Conservation (phyloP, 768 basidiomycete species). For the Auricularia heimuer region DNA sequence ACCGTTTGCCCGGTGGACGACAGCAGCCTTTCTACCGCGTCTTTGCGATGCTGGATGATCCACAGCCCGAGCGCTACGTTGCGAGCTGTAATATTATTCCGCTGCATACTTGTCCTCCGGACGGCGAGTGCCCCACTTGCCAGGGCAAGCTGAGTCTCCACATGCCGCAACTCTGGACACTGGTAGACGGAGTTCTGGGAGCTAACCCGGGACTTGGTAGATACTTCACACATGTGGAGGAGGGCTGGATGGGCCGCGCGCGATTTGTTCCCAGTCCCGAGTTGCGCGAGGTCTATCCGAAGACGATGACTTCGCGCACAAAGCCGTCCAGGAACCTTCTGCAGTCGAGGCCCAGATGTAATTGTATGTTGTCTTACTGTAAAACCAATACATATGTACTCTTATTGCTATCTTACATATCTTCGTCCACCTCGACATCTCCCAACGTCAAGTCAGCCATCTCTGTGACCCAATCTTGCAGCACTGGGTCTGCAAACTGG, state of each 20-base stretch:
- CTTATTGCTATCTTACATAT: conserved; percentile 21
- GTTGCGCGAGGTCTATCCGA: conserved; percentile 33
- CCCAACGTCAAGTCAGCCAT: background rate
- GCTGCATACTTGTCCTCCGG: conserved; percentile 7
- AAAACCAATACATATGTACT: conserved; percentile 45
- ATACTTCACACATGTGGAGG: conserved; percentile 28
- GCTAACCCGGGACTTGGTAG: conserved; percentile 20
- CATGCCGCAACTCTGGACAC: conserved; percentile 11
- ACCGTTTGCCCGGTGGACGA: conserved; percentile 29
- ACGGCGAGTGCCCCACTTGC: conserved; percentile 20
- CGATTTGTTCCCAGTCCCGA: conserved; percentile 36
- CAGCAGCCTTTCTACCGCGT: conserved; percentile 43
- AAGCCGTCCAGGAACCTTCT: background rate
- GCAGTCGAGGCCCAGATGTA: too few species aligned
- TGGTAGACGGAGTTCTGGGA: conserved; percentile 17
- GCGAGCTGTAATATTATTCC: conserved; percentile 20
- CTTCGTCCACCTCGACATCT: conserved; percentile 14
- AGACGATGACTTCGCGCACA: conserved; percentile 23
- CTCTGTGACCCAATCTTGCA: background rate
- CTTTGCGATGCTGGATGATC: conserved; percentile 13
- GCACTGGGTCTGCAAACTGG: background rate
- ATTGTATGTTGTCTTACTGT: too few species aligned
- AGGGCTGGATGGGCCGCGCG: conserved; percentile 19
- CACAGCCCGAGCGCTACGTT: conserved; percentile 26
- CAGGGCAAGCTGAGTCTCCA: conserved; percentile 24